Percentiles rank a stretch among this genome's conserved stretches.
These are phyloP conservation scores for Suhomyces panamericanus DNA, from an alignment of 1,139 yeast species.

Conservation along the genomic window DNA sequence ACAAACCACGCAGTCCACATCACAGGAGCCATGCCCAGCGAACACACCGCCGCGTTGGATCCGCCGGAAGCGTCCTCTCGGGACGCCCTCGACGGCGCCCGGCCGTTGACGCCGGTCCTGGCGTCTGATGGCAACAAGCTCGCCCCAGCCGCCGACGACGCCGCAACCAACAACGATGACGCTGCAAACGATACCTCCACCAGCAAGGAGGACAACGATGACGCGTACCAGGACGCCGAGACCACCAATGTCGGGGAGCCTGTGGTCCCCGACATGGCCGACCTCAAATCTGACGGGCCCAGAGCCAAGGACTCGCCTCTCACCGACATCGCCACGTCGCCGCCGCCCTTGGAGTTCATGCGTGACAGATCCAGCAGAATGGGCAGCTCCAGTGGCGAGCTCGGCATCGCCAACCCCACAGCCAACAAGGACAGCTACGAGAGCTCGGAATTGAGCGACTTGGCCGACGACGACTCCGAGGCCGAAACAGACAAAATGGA, in stretches of 20 bases:
- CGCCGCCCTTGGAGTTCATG: conserved; percentile 35
- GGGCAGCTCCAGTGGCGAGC: conserved; percentile 2
- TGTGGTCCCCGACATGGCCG: neutral
- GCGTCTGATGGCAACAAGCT: neutral
- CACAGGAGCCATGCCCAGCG: too few relatives aligned
- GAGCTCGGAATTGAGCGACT: conserved; percentile 53
- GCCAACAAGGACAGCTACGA: conserved; percentile 31
- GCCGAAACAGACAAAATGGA: conserved; percentile 83
- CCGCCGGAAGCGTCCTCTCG: too few relatives aligned
- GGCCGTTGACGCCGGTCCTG: too few relatives aligned
- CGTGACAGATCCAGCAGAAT: conserved; percentile 12
- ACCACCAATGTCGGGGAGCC: neutral
- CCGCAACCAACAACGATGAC: neutral
- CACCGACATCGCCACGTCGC: conserved; percentile 44
- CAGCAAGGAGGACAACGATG: neutral
- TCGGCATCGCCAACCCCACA: conserved; percentile 1
- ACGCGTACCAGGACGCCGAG: neutral
- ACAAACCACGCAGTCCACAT: too few relatives aligned
- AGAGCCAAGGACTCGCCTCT: conserved; percentile 34
- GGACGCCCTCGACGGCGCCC: too few relatives aligned
- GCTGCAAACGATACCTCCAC: neutral
- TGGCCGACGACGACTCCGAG: conserved; percentile 68
- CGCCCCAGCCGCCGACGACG: neutral
- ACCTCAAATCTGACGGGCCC: conserved; percentile 4
- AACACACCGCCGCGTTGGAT: too few relatives aligned